A percentile compares a stretch with the other conserved stretches of the same genome.
Evolutionary conservation across 805 yeast species (phyloP).

Genomic region (Candida xyloterini): DNA sequence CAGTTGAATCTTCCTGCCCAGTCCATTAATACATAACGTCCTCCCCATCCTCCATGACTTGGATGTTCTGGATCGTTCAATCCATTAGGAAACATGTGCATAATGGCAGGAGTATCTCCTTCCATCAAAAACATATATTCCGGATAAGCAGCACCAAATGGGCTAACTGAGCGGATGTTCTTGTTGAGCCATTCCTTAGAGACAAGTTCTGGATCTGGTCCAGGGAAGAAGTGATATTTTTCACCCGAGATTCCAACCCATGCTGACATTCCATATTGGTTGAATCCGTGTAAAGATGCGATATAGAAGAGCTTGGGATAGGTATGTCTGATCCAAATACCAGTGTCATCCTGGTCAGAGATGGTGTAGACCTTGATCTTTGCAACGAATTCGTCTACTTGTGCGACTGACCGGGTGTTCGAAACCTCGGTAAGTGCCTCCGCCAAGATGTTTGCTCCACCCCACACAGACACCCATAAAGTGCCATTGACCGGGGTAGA

Average conservation of each 20-base stretch:
- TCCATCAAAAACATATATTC: slow-evolving; percentile 28
- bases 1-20: slow-evolving; percentile 19
- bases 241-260: slow-evolving; percentile 36
- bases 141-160: slow-evolving; percentile 29
- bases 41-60: slow-evolving; percentile 37
- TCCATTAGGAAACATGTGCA: slow-evolving; percentile 32
- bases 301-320: slow-evolving; percentile 29
- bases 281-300: slow-evolving; percentile 29
- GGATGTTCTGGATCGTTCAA: slow-evolving; percentile 30
- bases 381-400: slow-evolving; percentile 15
- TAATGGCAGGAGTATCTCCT: slow-evolving; percentile 33
- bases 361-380: slow-evolving; percentile 29
- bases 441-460: slow-evolving; percentile 33
- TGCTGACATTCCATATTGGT: slow-evolving; percentile 28
- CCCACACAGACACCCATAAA: slow-evolving; percentile 30
- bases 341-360: slow-evolving; percentile 35
- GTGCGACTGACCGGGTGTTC: background rate
- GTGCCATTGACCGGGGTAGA: slow-evolving; percentile 10
- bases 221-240: slow-evolving; percentile 6
- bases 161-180: slow-evolving; percentile 26
- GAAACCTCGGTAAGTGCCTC: slow-evolving; percentile 23
- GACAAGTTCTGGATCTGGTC: slow-evolving; percentile 27
- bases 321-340: slow-evolving; percentile 31
- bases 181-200: slow-evolving; percentile 26
- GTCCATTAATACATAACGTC: slow-evolving; percentile 28